Base-by-base conservation (phyloP, 2,329 filamentous ascomycete genomes). In the Juglanconis juglandina region DNA sequence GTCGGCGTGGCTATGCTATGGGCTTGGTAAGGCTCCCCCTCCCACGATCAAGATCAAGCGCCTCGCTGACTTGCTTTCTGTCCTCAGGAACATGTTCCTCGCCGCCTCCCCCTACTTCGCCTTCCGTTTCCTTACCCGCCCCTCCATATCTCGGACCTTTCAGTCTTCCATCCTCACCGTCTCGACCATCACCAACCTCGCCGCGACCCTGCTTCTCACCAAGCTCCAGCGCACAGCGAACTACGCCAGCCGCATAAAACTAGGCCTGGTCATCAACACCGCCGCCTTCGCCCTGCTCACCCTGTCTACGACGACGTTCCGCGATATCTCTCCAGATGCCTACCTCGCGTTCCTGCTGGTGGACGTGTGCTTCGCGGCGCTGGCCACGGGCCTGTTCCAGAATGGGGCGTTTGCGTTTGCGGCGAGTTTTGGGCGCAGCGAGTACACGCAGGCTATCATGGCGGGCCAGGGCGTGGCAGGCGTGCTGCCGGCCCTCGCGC, bases 401-500 rank as follows among this genome's bases (percentile, higher is more conserved):
- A 98, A 98, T 73, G 95, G 95, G 17, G 86, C 95, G 10, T 96
- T 97, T 72, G 92, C 95, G 3, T 98, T 93, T 71, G 92, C 92
- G 3, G 86, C 90, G 3, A 88, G 91, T 56, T 98, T 96, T 69
- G 91, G 88, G 41, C 81, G 90, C 55, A 85, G 89, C 24, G 91
- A 95, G 73, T 99, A 98, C 73, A 96, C 92, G 58, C 94, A 98
- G 75, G 94, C 89, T 32, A 92, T 98, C 73, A 98, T 99, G 93
- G 87, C 89, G 3, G 95, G 95, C 1, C 95, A 99, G 74, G 94
- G 88, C 37, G 81, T 99, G 4, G 93, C 95, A 0, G 95, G 95
- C 35, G 93, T 99, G 9, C 78, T 98, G 3, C 95, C 95, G 0
- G 88, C 91, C 52, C 81, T 96, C 52, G 91, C 92, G 1, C 93